A percentile compares a stretch with the other conserved stretches of the same genome.
Conservation (phyloP, 345 rosid species). For the Rubroshorea leprosula region DNA sequence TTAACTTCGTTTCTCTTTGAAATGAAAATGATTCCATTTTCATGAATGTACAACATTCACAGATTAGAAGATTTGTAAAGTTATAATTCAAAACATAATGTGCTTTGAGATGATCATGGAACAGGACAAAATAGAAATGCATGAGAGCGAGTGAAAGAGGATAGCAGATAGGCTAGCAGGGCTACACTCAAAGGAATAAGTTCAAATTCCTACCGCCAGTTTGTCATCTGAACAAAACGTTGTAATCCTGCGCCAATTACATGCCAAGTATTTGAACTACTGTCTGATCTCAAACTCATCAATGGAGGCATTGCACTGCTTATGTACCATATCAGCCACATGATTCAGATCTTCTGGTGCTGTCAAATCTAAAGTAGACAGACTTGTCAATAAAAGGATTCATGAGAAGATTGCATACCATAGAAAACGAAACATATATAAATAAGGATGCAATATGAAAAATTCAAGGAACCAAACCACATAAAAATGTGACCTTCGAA, state of each 20-base stretch:
- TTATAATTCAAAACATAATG: neutral
- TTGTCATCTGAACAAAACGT: conserved; percentile 95
- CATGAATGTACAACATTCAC: too few species aligned
- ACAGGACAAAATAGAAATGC: too few species aligned
- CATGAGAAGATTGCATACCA: conserved; percentile 1
- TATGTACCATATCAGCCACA: conserved; percentile 67
- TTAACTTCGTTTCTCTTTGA: too few species aligned
- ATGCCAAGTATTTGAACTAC: conserved; percentile 58
- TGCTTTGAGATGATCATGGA: neutral
- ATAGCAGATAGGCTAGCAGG: conserved; percentile 1
- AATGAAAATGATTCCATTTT: neutral
- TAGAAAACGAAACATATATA: neutral
- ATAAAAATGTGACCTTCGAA: conserved; percentile 45
- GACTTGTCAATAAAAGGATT: conserved; percentile 1
- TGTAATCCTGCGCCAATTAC: conserved; percentile 78
- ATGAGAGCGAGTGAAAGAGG: neutral
- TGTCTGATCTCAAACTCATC: conserved; percentile 76
- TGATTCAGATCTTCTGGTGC: conserved; percentile 50
- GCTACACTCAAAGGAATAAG: neutral
- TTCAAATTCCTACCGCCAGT: conserved; percentile 59
- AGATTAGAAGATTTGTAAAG: too few species aligned
- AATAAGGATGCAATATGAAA: neutral
- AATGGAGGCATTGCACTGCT: conserved; percentile 61
- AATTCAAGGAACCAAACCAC: neutral
- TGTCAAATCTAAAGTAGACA: conserved; percentile 25